Percentiles rank a stretch among this genome's conserved stretches.
Conservation (phyloP, 2,329 filamentous ascomycete genomes). For the Trichoderma sp. region DNA sequence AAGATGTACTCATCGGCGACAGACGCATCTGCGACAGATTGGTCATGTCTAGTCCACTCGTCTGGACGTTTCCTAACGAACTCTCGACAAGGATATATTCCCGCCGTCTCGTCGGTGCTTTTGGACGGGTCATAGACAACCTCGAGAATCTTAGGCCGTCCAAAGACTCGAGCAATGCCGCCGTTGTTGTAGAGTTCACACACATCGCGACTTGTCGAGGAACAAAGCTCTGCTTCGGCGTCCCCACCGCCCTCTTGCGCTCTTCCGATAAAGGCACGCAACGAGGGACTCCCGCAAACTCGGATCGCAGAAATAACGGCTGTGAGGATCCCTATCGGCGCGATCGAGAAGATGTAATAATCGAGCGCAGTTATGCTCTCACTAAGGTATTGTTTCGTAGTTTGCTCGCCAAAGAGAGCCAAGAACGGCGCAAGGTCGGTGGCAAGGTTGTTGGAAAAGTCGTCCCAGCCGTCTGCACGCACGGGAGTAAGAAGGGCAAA, state of each 20-base stretch:
- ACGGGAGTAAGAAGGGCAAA: background rate
- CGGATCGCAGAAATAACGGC: background rate
- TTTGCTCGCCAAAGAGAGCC: background rate
- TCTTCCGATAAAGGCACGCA: background rate
- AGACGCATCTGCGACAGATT: no score
- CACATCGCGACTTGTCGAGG: conserved; percentile 4
- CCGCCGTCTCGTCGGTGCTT: background rate
- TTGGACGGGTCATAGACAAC: background rate
- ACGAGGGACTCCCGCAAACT: background rate
- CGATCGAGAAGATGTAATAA: background rate
- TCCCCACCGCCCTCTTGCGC: background rate
- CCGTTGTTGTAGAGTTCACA: conserved; percentile 8
- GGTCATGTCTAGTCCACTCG: background rate
- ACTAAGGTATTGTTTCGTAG: background rate
- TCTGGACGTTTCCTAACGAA: background rate
- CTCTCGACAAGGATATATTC: background rate
- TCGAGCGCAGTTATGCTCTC: background rate
- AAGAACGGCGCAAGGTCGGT: background rate
- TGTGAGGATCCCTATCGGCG: background rate
- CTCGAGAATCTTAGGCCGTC: background rate
- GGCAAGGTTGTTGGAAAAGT: background rate
- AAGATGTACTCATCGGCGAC: no score
- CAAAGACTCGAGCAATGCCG: background rate
- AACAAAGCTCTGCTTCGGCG: conserved; percentile 8
- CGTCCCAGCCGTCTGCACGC: background rate